A percentile compares a stretch with the other conserved stretches of the same genome.
Conservation (phyloP, 495 filamentous ascomycete species). For the Neurospora discreta region DNA sequence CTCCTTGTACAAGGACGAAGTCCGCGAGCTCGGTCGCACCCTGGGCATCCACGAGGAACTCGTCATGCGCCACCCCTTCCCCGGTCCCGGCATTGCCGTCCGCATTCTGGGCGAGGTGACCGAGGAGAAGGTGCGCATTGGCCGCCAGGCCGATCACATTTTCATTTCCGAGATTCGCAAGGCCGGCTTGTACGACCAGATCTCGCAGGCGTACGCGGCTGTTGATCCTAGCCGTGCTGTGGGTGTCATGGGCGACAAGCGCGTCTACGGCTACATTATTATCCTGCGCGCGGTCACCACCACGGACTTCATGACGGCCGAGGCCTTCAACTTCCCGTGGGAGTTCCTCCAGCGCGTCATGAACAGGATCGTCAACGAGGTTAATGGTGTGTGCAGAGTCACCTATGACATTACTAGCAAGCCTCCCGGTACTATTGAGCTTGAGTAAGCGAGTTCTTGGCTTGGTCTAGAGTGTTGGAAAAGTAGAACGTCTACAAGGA, state of each 20-base stretch:
- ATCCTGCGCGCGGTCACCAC: slow-evolving; percentile 62
- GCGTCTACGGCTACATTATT: slow-evolving; percentile 41
- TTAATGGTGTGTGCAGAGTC: slow-evolving; percentile 48
- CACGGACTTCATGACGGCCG: slow-evolving; percentile 68
- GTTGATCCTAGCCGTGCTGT: slow-evolving; percentile 58
- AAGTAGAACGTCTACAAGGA: background rate
- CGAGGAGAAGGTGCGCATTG: slow-evolving; percentile 65
- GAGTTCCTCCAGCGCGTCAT: slow-evolving; percentile 59
- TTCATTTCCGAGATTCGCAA: slow-evolving; percentile 80
- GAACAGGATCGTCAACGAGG: slow-evolving; percentile 73
- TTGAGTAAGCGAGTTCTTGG: slow-evolving; percentile 40
- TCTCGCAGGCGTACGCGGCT: slow-evolving; percentile 58
- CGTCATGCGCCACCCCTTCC: slow-evolving; percentile 78
- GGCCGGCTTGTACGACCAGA: slow-evolving; percentile 70
- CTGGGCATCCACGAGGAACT: slow-evolving; percentile 68
- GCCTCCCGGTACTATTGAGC: slow-evolving; percentile 69
- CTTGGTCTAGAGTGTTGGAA: background rate
- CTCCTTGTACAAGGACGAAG: slow-evolving; percentile 77
- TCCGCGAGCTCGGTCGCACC: slow-evolving; percentile 63
- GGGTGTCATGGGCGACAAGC: slow-evolving; percentile 48
- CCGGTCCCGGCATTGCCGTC: slow-evolving; percentile 77
- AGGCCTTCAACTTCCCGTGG: slow-evolving; percentile 52
- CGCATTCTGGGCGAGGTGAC: slow-evolving; percentile 86
- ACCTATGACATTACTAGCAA: slow-evolving; percentile 60
- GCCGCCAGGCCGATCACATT: slow-evolving; percentile 71